Evolutionary conservation across 345 rosid species (phyloP).

Genomic region (Angophora floribunda): DNA sequence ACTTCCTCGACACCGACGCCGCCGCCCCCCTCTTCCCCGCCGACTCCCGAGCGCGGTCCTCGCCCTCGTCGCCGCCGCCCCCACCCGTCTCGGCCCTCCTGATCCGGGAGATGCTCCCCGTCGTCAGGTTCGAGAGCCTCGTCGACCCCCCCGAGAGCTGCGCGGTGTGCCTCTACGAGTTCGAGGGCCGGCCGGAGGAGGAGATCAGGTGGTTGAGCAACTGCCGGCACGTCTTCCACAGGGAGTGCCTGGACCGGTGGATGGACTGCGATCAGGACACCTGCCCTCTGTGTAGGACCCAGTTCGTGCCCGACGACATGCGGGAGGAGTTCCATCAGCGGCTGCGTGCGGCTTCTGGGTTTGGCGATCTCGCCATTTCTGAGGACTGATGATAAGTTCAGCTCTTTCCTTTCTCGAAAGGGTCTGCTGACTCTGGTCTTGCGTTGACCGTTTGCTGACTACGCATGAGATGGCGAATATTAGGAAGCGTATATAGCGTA

Average conservation of each 20-base stretch:
- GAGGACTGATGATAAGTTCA: not conserved
- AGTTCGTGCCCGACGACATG: slow-evolving; percentile 68
- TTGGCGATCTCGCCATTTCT: not conserved
- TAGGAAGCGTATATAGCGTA: not conserved
- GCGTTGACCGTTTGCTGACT: not conserved
- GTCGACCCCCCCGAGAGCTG: slow-evolving; percentile 58
- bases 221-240: slow-evolving; percentile 75
- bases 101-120: slow-evolving; percentile 74
- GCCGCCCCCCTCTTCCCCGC: slow-evolving; percentile 30
- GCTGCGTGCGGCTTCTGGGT: slow-evolving; percentile 49
- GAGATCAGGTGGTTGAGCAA: slow-evolving; percentile 78
- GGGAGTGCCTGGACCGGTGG: slow-evolving; percentile 89
- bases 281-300: slow-evolving; percentile 82
- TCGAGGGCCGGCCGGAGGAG: slow-evolving; percentile 39
- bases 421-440: not conserved
- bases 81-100: slow-evolving; percentile 41
- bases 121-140: slow-evolving; percentile 47
- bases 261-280: slow-evolving; percentile 86
- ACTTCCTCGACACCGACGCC: slow-evolving; percentile 57
- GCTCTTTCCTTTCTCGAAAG: not conserved
- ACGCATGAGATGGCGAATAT: not conserved
- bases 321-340: slow-evolving; percentile 68
- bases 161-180: slow-evolving; percentile 75
- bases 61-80: slow-evolving; percentile 22
- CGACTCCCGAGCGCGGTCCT: not conserved